A percentile compares a stretch with the other conserved stretches of the same genome.
These are phyloP conservation scores for Colletotrichum salicis DNA, from an alignment of 2,329 filamentous ascomycete genomes.

Conservation along the genomic window DNA sequence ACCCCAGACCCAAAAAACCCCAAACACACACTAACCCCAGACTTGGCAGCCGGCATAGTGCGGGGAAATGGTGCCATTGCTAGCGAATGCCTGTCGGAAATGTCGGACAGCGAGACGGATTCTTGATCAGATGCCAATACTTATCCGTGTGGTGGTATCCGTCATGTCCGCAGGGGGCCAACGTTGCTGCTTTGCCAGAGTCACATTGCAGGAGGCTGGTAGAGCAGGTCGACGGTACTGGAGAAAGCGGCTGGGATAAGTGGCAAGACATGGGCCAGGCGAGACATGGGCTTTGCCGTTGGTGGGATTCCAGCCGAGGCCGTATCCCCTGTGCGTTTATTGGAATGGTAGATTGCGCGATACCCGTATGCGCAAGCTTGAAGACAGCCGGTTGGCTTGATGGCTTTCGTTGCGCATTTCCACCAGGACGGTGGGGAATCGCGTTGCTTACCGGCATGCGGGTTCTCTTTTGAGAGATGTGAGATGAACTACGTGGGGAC, in stretches of 20 bases:
- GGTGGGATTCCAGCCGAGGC: background rate
- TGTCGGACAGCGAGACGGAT: background rate
- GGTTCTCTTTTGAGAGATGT: background rate
- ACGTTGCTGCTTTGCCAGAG: background rate
- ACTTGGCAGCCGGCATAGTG: slow-evolving; percentile 4
- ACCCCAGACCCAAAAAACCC: background rate
- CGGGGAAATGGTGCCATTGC: slow-evolving; percentile 20
- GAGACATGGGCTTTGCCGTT: background rate
- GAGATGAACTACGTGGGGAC: no score
- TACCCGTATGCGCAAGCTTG: background rate
- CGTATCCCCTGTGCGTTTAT: background rate
- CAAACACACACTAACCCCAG: slow-evolving; percentile 1
- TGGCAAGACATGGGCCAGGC: background rate
- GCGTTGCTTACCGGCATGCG: background rate
- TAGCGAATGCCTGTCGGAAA: background rate
- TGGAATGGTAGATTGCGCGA: background rate
- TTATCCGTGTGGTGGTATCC: slow-evolving; percentile 19
- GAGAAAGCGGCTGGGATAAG: background rate
- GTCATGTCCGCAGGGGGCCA: slow-evolving; percentile 1
- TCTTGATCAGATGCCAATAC: background rate
- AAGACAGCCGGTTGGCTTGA: background rate
- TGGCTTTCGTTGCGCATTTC: background rate
- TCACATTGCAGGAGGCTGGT: background rate
- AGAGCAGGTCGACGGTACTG: background rate
- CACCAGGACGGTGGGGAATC: background rate